Percentiles rank a stretch among this genome's conserved stretches.
phyloP scores from a whole-genome alignment of 345 rosid species.

The Hirschfeldia incana region DNA sequence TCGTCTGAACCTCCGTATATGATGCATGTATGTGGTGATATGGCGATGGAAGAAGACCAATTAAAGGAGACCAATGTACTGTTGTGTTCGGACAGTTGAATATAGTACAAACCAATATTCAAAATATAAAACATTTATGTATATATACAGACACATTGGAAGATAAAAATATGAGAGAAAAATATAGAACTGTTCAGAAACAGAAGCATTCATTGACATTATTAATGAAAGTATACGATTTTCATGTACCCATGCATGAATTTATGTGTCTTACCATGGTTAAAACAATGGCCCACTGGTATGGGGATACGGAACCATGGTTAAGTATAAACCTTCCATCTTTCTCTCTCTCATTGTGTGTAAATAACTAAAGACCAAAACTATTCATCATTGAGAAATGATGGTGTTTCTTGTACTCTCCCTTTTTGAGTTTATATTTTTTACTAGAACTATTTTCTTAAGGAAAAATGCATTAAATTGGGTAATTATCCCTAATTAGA shows the following conservation, averaged over 20 bases:
- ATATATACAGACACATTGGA: conserved; percentile 26
- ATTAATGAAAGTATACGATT: conserved; percentile 36
- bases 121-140: conserved; percentile 26
- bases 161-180: neutral
- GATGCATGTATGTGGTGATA: conserved; percentile 22
- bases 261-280: conserved; percentile 47
- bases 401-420: conserved; percentile 42
- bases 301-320: conserved; percentile 31
- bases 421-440: conserved; percentile 6
- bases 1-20: conserved; percentile 3
- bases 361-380: conserved; percentile 29
- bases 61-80: conserved; percentile 42
- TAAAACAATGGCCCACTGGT: conserved; percentile 17
- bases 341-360: conserved; percentile 5
- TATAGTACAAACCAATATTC: conserved; percentile 36
- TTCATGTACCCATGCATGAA: conserved; percentile 46
- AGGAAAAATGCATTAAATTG: neutral
- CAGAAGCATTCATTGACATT: conserved; percentile 41
- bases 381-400: conserved; percentile 45
- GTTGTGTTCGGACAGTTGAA: conserved; percentile 37
- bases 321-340: conserved; percentile 3
- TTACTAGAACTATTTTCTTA: neutral
- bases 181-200: conserved; percentile 32
- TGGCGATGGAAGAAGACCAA: conserved; percentile 27
- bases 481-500: conserved; percentile 6